Conservation (phyloP, 2,329 filamentous ascomycete genomes). For the Cytospora chrysosperma region DNA sequence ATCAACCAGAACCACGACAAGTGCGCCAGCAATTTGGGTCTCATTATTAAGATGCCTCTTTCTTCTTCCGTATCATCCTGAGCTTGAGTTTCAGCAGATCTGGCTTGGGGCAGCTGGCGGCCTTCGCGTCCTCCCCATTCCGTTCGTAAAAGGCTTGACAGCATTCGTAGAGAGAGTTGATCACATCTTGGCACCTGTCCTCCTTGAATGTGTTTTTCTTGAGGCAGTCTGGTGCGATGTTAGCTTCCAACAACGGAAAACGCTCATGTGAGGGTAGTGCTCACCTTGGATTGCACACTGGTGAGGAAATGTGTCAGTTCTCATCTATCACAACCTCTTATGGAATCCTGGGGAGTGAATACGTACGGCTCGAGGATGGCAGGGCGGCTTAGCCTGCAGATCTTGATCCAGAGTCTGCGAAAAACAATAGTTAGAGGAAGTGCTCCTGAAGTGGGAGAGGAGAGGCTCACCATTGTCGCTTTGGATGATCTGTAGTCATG, state of each 20-base stretch:
- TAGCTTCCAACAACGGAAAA: not conserved
- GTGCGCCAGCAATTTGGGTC: not conserved
- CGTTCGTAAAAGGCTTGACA: slow-evolving; percentile 84
- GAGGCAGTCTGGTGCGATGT: slow-evolving; percentile 65
- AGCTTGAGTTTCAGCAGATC: slow-evolving; percentile 79
- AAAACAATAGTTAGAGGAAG: not conserved
- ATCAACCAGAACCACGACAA: not conserved
- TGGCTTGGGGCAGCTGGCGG: slow-evolving; percentile 83
- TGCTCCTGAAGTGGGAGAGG: not conserved
- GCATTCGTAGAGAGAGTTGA: slow-evolving; percentile 90
- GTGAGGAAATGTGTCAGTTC: not conserved
- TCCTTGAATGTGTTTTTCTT: slow-evolving; percentile 83
- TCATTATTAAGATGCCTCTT: slow-evolving; percentile 14
- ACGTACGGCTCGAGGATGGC: slow-evolving; percentile 79
- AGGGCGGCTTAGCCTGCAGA: slow-evolving; percentile 72
- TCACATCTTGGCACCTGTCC: slow-evolving; percentile 71
- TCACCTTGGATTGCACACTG: slow-evolving; percentile 89
- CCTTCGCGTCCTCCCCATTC: slow-evolving; percentile 72
- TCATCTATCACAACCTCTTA: not conserved
- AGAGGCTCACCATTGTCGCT: slow-evolving; percentile 18
- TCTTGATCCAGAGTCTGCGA: slow-evolving; percentile 62
- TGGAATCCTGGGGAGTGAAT: not conserved
- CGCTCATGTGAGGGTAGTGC: not conserved
- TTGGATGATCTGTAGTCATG: not conserved
- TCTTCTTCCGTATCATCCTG: slow-evolving; percentile 62